Evolutionary conservation across 768 basidiomycete species (phyloP).

Genomic region (Boletus bicolor): DNA sequence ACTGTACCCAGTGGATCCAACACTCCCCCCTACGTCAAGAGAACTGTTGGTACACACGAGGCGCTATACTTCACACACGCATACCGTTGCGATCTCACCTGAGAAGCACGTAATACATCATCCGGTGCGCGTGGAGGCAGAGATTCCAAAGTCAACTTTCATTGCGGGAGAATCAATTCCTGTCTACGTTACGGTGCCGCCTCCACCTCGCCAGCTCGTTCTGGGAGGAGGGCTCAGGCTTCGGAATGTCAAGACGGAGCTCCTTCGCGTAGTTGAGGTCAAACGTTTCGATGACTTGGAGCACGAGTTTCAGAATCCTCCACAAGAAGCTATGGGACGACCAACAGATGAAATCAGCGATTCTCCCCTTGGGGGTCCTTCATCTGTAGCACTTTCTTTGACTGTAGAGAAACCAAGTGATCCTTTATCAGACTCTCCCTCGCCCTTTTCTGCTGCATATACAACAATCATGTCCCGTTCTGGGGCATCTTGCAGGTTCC

Average conservation of each 20-base stretch:
- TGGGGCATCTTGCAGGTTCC: constrained; percentile 90
- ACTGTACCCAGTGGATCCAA: constrained; percentile 49
- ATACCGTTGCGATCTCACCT: constrained; percentile 55
- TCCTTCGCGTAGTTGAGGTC: constrained; percentile 64
- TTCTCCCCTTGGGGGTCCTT: constrained; percentile 30
- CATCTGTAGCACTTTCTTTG: constrained; percentile 25
- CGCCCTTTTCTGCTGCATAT: constrained; percentile 41
- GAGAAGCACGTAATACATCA: constrained; percentile 54
- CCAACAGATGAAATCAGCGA: constrained; percentile 13
- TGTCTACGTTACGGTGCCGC: constrained; percentile 76
- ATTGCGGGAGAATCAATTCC: constrained; percentile 71
- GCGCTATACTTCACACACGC: constrained; percentile 66
- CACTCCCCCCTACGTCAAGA: constrained; percentile 44
- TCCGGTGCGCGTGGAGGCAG: constrained; percentile 66
- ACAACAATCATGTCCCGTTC: constrained; percentile 70
- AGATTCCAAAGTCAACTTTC: constrained; percentile 72
- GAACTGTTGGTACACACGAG: constrained; percentile 66
- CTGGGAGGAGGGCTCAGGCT: constrained; percentile 68
- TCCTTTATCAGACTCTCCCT: constrained; percentile 41
- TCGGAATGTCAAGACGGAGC: constrained; percentile 77
- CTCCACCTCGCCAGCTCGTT: constrained; percentile 66
- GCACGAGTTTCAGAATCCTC: constrained; percentile 31
- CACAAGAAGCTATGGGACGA: constrained; percentile 16
- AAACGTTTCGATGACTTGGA: constrained; percentile 41
- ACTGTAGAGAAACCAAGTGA: constrained; percentile 31